Evolutionary conservation across 2,329 filamentous ascomycete species (phyloP), one percentile per base, ranked within the genome.

Genomic region (Phyllosticta citribraziliensis): DNA sequence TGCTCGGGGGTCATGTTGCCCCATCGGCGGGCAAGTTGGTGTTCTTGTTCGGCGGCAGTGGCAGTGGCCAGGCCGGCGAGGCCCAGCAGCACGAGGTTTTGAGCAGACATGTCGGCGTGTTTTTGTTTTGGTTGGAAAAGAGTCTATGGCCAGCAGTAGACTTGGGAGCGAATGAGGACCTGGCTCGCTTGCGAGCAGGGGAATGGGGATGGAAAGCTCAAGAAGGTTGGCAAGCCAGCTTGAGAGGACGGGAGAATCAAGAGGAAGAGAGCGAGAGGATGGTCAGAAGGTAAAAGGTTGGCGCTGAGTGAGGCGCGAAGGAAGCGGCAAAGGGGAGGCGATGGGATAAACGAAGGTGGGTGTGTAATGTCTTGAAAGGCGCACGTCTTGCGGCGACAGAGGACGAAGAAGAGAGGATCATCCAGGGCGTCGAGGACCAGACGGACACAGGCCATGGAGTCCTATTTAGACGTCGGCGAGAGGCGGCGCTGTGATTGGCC

Each of bases 141-240:
- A 35, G 47, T 56, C 54, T 52, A 56, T 61, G 58, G 47, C 58
- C 58, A 61, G 58, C 58, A 61, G 47, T 56, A 61, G 54, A 35
- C 54, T 35, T 54, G 51, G 56, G 56, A 25, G 58, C 40, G 58
- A 61, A 27, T 52, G 58, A 52, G 40, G 33, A 40, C 58, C 58
- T 14, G 47, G 40, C 58, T 61, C 50, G 53, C 58, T 56, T 53
- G 58, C 58, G 58, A 60, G 58, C 53, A 54, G 54, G 40, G 17
- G 40, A 30, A 12, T 22, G 53, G 40, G 25, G 47, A 17, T 11
- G 17, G n/a, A 53, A 50, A 22, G 10, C 30, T 60, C 58, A 40
- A 40, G 33, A 40, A 40, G 33, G 14, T 14, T 40, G 33, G 33
- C 33, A 17, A 40, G 33, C 33, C 33, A 60, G 52, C 14, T 14